Percentiles rank a stretch among this genome's conserved stretches.
phyloP scores from a whole-genome alignment of 2,329 filamentous ascomycete genomes.

The Trichoderma aggressivum region DNA sequence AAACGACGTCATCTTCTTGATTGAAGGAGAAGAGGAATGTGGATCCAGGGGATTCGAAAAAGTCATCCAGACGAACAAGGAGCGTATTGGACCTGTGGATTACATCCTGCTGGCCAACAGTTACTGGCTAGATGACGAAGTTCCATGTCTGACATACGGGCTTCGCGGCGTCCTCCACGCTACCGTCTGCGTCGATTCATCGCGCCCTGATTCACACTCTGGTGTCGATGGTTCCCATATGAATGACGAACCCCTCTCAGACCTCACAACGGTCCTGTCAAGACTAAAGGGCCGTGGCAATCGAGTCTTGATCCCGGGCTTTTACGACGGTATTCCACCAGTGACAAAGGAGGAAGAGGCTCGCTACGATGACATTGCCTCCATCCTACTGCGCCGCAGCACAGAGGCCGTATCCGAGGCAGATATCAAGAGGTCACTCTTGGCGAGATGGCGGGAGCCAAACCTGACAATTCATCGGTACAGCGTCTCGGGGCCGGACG shows the following conservation, averaged over 20 bases:
- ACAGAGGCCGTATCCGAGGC: slow-evolving; percentile 58
- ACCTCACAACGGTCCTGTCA: slow-evolving; percentile 78
- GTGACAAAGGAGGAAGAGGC: slow-evolving; percentile 72
- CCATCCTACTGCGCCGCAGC: slow-evolving; percentile 69
- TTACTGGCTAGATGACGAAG: slow-evolving; percentile 96
- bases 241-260: slow-evolving; percentile 87
- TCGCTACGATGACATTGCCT: slow-evolving; percentile 80
- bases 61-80: slow-evolving; percentile 74
- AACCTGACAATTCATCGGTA: slow-evolving; percentile 92
- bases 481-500: slow-evolving; percentile 87
- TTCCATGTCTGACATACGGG: slow-evolving; percentile 92
- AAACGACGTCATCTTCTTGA: slow-evolving; percentile 88
- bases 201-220: slow-evolving; percentile 85
- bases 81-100: slow-evolving; percentile 83
- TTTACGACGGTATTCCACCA: slow-evolving; percentile 80
- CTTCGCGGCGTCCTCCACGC: slow-evolving; percentile 91
- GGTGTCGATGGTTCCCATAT: slow-evolving; percentile 94
- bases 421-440: slow-evolving; percentile 76
- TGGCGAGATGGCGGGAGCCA: slow-evolving; percentile 93
- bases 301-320: slow-evolving; percentile 77
- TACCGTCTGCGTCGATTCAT: slow-evolving; percentile 81
- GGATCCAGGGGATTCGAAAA: slow-evolving; percentile 88
- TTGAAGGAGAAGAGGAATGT: slow-evolving; percentile 95
- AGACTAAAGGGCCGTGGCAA: slow-evolving; percentile 80
- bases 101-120: slow-evolving; percentile 96